Evolutionary conservation across 2,329 filamentous ascomycete genomes (phyloP), one percentile per base, ranked within the genome.

Genomic region (Diaporthe citriasiana): DNA sequence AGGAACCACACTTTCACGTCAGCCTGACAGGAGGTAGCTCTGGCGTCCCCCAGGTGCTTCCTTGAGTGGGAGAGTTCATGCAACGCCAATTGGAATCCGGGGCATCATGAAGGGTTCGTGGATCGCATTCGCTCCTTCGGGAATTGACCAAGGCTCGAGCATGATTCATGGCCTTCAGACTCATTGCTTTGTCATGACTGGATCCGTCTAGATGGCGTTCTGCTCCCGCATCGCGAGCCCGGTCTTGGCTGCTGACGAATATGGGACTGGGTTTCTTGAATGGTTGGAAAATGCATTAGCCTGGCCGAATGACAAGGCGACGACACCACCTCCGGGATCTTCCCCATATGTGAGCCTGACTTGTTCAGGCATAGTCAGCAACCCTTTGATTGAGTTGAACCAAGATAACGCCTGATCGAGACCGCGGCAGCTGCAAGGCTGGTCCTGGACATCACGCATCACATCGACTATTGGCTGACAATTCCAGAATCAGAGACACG

Each of bases 291-390:
- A 71, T 71, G 70, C 63, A 53, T 30, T 55, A 56, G 66, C 45
- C 30, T 73, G 57, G 66, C 50, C 47, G 47, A 60, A 53, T 42
- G 66, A 45, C 56, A 63, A 50, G 72, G 66, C 66, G 50, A 55
- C 73, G 73, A 71, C 73, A 70, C 59, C 63, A 74, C 55, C 57
- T 56, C 63, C 72, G 56, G 72, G 68, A 74, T 57, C 72, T 59
- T 72, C 59, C 68, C 72, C 72, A 70, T 53, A 53, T 71, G 72
- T 51, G 38, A 59, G 56, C 59, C 38, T 56, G 47, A 65, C 60
- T 53, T 42, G 47, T 42, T 73, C 42, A 47, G 72, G 72, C 33
- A 65, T 65, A 47, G 70, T 65, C 13, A 40, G 63, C 63, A 68
- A 50, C 63, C 45, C 45, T 68, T 33, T 68, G 45, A 40, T 27